These are phyloP conservation scores for Cicer bijugum DNA, from an alignment of 306 rosid species.

Conservation along the genomic window DNA sequence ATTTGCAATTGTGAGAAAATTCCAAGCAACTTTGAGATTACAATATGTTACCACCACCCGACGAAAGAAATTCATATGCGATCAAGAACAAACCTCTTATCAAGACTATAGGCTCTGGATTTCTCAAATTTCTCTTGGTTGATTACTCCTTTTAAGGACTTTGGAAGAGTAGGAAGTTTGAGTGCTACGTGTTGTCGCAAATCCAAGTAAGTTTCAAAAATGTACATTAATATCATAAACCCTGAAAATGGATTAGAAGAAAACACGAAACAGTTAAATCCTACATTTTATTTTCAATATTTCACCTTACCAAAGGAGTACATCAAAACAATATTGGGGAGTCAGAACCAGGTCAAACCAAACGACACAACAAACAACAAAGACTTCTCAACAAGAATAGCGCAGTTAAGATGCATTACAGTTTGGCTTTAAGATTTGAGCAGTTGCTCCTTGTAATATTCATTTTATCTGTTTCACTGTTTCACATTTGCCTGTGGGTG, in stretches of 20 bases:
- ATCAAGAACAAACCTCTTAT: slow-evolving; percentile 70
- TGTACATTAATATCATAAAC: slow-evolving; percentile 88
- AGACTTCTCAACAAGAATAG: background rate
- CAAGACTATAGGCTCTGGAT: slow-evolving; percentile 92
- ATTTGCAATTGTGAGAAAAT: background rate
- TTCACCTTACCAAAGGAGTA: slow-evolving; percentile 9
- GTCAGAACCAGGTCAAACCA: slow-evolving; percentile 14
- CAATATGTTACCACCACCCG: slow-evolving; percentile 26
- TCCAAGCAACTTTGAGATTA: slow-evolving; percentile 16
- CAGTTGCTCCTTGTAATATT: slow-evolving; percentile 19
- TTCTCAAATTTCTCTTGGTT: slow-evolving; percentile 92
- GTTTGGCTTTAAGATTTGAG: slow-evolving; percentile 18
- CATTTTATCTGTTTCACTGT: slow-evolving; percentile 9
- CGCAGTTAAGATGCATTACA: background rate
- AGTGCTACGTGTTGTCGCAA: slow-evolving; percentile 80
- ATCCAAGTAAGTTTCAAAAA: slow-evolving; percentile 90
- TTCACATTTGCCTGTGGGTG: background rate
- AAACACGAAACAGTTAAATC: slow-evolving; percentile 27
- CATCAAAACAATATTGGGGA: background rate
- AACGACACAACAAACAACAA: background rate
- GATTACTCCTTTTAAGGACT: slow-evolving; percentile 85
- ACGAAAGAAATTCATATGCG: slow-evolving; percentile 32
- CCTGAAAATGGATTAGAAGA: slow-evolving; percentile 54
- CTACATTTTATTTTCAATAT: slow-evolving; percentile 4
- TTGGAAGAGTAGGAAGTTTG: slow-evolving; percentile 87